Base-by-base conservation (phyloP, 2,329 filamentous ascomycete genomes). In the Raffaelea arxii region DNA sequence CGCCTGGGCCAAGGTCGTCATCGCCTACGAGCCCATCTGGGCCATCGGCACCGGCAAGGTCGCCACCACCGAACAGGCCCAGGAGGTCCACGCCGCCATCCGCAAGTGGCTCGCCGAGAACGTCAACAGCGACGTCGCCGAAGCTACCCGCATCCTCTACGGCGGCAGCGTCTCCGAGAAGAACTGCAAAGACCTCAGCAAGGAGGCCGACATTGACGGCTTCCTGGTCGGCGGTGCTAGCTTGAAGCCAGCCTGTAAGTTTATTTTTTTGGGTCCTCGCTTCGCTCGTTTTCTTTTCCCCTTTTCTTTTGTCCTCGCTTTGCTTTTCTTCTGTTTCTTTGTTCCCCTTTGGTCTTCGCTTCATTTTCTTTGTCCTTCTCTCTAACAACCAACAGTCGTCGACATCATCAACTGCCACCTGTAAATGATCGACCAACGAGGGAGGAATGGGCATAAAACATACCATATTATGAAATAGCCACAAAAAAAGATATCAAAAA, bases 1-100 rank as follows among this genome's bases (percentile, higher is more conserved):
- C 6, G 49, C 49, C 32, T 98, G 92, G 92, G 78, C 74, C 62
- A 92, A 92, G 75, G 79, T 98, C 55, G 92, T 98, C 65, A 78
- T 98, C 61, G 92, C 92, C 62, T 98, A 98, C 71, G 92, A 98
- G 79, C 92, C 92, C 62, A 94, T 98, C 75, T 98, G 92, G 91
- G 89, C 80, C 65, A 85, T 82, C 58, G 91, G 91, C 58, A 97
- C 92, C 56, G 92, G 92, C 68, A 94, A 92, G 75, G 88, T 94
- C 55, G 88, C 88, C 58, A 85, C 82, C 53, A 89, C 82, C 50
- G 76, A 88, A 70, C 89, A 95, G 77, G 89, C 89, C 49, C 89
- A 95, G 74, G 88, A 94, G 67, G 88, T 92, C 50, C 89, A 95
- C 74, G 86, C 83, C 59, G 88, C 85, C 55, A 94, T 98, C 70